These are phyloP conservation scores for Trichoderma sp. DNA, from an alignment of 2,329 filamentous ascomycete genomes.

Conservation along the genomic window DNA sequence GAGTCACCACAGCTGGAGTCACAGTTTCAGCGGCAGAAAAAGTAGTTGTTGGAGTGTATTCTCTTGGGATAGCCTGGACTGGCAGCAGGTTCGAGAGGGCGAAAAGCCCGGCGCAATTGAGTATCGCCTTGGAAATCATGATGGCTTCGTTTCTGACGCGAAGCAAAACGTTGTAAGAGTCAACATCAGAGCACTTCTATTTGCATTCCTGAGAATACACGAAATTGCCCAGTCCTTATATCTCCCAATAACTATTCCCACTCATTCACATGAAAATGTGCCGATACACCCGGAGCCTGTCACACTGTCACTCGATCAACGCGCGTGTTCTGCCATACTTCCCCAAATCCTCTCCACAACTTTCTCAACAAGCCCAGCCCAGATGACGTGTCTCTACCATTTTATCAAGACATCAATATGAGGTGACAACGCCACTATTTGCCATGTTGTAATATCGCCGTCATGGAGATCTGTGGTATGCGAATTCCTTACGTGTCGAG, in stretches of 20 bases:
- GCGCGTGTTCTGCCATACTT: not conserved
- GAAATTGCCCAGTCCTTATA: not conserved
- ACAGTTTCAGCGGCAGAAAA: constrained; percentile 30
- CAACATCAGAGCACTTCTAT: not conserved
- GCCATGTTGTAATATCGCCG: constrained; percentile 4
- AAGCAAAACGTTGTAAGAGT: not conserved
- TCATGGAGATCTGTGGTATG: constrained; percentile 1
- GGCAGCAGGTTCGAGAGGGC: not conserved
- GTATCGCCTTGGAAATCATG: not conserved
- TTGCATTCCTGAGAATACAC: not conserved
- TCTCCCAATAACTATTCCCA: not conserved
- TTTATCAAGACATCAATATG: not conserved
- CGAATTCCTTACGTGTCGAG: not conserved
- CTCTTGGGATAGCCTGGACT: not conserved
- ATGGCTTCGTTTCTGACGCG: not conserved
- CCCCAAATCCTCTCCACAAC: not conserved
- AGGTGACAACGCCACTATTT: constrained; percentile 3
- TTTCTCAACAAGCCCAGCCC: not conserved
- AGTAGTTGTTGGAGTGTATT: constrained; percentile 32
- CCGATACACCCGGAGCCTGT: not conserved
- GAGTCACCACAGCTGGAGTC: constrained; percentile 31
- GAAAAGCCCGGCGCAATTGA: not conserved
- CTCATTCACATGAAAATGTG: not conserved
- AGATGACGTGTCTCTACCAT: not conserved
- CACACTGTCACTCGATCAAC: not conserved